Evolutionary conservation across 2,329 filamentous ascomycete genomes (phyloP), one percentile per base, ranked within the genome.

Genomic region (Cladosporium sp.): DNA sequence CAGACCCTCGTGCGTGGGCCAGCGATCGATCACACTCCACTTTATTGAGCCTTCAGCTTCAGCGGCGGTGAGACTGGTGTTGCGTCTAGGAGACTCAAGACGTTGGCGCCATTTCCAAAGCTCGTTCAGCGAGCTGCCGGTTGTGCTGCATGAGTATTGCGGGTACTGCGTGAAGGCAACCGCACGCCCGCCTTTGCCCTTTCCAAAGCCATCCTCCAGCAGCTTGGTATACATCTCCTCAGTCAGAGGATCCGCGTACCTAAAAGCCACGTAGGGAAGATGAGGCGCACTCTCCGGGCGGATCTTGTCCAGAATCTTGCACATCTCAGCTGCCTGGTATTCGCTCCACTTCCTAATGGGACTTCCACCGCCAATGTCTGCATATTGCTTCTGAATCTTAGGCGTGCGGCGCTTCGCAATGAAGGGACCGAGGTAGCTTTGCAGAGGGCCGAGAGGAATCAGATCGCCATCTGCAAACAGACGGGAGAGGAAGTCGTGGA

Each of bases 281-380:
- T 99, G 95, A 6, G 95, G 95, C 3, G 95, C 95, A 1, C 93
- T 97, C 76, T 96, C 91, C 6, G 95, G 95, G 29, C 1, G 91
- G 96, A 92, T 90, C 72, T 89, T 86, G 83, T 99, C 95, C 61
- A 99, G 85, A 61, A 98, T 86, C 83, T 97, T 97, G 86, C 95
- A 99, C 92, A 98, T 97, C 80, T 98, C 93, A 66, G 85, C 84
- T 67, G 88, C 93, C 79, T 99, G 95, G 75, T 95, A 89, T 79
- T 99, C 95, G 28, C 93, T 96, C 96, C 96, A 99, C 78, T 96
- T 96, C 71, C 94, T 89, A 77, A 99, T 99, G 1, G 95, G 95
- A 23, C 93, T 98, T n/a, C 95, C 95, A 68, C 95, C 95, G 66
- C 95, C 95, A 75, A 99, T 99, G 64, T 89, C 93, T 21, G 91